Conservation (phyloP, 306 rosid species). For the Castanea crenata region DNA sequence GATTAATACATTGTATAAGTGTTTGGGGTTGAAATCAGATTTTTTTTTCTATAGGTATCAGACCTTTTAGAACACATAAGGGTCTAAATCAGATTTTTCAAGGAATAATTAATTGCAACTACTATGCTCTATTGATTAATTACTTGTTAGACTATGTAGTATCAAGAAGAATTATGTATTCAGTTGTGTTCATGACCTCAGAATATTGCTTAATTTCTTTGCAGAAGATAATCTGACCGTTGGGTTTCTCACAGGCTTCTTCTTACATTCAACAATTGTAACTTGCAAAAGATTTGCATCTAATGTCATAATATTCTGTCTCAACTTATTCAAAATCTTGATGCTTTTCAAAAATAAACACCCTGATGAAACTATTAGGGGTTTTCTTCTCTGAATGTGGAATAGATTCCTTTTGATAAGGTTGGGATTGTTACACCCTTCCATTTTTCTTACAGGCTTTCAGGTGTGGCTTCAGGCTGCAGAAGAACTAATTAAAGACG, state of each 20-base stretch:
- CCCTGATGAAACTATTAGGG: not conserved
- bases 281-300: not conserved
- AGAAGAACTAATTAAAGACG: slow-evolving; percentile 47
- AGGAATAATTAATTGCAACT: not conserved
- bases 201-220: not conserved
- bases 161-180: not conserved
- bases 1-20: too few relatives aligned
- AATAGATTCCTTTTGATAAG: not conserved
- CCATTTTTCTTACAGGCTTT: slow-evolving; percentile 59
- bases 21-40: too few relatives aligned
- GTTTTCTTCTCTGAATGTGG: not conserved
- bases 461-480: slow-evolving; percentile 74
- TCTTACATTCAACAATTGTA: not conserved
- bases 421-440: not conserved
- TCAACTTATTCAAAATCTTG: not conserved
- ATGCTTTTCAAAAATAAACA: not conserved
- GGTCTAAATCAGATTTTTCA: not conserved
- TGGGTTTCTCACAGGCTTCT: not conserved
- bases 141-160: not conserved
- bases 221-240: not conserved
- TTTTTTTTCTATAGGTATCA: too few relatives aligned
- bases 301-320: not conserved
- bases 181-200: not conserved
- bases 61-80: too few relatives aligned
- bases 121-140: not conserved